Conservation (phyloP, 1,139 yeast genomes). For the Diutina pseudorugosa region DNA sequence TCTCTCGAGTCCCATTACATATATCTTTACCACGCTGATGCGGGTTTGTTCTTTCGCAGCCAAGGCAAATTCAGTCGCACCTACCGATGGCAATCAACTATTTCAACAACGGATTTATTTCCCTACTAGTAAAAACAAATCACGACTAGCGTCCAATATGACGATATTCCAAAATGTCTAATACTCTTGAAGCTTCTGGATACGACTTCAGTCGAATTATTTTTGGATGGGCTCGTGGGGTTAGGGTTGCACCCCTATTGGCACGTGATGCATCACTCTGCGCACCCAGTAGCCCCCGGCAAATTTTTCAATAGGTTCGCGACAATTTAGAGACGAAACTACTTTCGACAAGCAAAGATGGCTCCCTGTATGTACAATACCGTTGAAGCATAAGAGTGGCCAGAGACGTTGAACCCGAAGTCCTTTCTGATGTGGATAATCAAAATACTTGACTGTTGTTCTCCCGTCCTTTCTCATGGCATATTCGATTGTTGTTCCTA, state of each 20-base stretch:
- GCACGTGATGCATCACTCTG: not conserved
- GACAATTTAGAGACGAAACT: not conserved
- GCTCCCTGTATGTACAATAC: slow-evolving; percentile 10
- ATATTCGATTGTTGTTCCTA: not conserved
- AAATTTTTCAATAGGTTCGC: slow-evolving; percentile 7
- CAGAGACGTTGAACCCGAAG: not conserved
- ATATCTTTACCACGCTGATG: not conserved
- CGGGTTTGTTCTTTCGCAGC: not conserved
- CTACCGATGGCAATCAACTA: not conserved
- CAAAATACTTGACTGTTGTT: not conserved
- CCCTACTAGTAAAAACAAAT: not conserved
- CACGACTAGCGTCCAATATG: not conserved
- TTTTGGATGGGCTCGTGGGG: not conserved
- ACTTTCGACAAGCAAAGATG: slow-evolving; percentile 8
- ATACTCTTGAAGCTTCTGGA: too few relatives aligned
- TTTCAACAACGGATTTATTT: not conserved
- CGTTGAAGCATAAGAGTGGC: not conserved
- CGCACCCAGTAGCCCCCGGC: slow-evolving; percentile 6
- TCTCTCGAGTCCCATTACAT: too few relatives aligned
- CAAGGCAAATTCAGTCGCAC: not conserved
- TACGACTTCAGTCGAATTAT: not conserved
- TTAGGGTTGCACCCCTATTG: not conserved
- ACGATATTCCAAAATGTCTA: too few relatives aligned
- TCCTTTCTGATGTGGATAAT: not conserved
- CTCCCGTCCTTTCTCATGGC: not conserved